Evolutionary conservation across 2,329 filamentous ascomycete species (phyloP).

Genomic region (Alternaria consortialis): DNA sequence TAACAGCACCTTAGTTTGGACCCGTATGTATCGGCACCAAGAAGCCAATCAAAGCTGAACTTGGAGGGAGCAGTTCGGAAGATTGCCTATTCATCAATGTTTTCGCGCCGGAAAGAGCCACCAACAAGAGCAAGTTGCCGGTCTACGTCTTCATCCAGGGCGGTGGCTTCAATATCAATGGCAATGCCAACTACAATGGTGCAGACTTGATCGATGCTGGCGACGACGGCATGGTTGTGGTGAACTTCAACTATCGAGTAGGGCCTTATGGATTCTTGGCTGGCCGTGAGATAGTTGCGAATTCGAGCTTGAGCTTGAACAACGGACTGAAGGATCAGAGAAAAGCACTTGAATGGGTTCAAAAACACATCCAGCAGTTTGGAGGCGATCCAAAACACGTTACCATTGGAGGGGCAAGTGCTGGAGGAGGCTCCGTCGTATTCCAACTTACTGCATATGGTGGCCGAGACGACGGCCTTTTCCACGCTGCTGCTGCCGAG

Average conservation of each 20-base stretch:
- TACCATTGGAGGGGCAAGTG: slow-evolving; percentile 51
- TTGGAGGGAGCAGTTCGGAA: slow-evolving; percentile 44
- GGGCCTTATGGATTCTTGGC: slow-evolving; percentile 53
- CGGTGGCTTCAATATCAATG: slow-evolving; percentile 50
- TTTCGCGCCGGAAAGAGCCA: slow-evolving; percentile 48
- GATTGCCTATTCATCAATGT: slow-evolving; percentile 54
- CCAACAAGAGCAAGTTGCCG: slow-evolving; percentile 43
- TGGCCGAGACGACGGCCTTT: slow-evolving; percentile 49
- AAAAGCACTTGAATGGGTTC: slow-evolving; percentile 49
- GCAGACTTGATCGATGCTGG: slow-evolving; percentile 44
- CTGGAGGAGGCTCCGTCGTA: slow-evolving; percentile 52
- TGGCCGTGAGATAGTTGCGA: slow-evolving; percentile 39
- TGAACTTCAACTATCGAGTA: slow-evolving; percentile 55
- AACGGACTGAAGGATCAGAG: slow-evolving; percentile 52
- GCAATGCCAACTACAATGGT: slow-evolving; percentile 50
- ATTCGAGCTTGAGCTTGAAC: slow-evolving; percentile 45
- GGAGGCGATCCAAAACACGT: slow-evolving; percentile 53
- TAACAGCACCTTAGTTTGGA: slow-evolving; percentile 38
- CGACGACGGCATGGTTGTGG: slow-evolving; percentile 45
- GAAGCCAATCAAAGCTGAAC: slow-evolving; percentile 35
- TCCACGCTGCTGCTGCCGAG: slow-evolving; percentile 46
- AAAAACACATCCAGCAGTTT: slow-evolving; percentile 49
- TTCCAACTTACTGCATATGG: slow-evolving; percentile 50
- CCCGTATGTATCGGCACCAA: slow-evolving; percentile 45
- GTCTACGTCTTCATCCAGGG: slow-evolving; percentile 55